Evolutionary conservation across 2,329 filamentous ascomycete genomes (phyloP).

Genomic region (Trichoderma endophyticum): DNA sequence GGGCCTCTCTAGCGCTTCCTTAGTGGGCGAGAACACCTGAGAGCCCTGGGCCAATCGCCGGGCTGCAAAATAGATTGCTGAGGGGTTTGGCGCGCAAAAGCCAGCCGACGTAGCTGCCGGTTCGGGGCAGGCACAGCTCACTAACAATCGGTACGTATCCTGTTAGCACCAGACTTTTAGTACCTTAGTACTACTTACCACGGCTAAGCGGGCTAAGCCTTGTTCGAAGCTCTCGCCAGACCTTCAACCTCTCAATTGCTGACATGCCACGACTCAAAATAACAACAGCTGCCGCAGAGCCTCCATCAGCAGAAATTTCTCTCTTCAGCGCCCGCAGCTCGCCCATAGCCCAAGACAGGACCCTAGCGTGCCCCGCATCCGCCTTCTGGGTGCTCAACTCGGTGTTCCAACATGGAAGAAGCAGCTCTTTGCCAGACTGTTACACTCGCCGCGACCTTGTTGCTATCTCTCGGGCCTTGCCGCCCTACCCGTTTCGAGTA

Average conservation of each 20-base stretch:
- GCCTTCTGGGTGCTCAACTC: neutral
- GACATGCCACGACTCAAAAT: neutral
- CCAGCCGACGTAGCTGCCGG: neutral
- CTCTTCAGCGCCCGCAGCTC: conserved; percentile 5
- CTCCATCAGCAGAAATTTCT: neutral
- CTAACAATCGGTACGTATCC: neutral
- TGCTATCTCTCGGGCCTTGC: neutral
- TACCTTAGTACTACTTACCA: no score
- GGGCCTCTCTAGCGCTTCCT: neutral
- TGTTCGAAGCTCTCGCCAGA: conserved; percentile 2
- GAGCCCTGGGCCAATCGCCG: conserved; percentile 1
- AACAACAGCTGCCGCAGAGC: neutral
- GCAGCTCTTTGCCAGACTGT: neutral
- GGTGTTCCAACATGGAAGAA: neutral
- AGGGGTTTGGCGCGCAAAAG: conserved; percentile 2
- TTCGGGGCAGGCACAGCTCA: neutral
- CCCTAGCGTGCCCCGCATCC: neutral
- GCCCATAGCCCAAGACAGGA: neutral
- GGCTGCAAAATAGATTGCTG: conserved; percentile 10
- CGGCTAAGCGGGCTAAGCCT: neutral
- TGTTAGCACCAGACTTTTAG: neutral
- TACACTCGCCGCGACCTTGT: neutral
- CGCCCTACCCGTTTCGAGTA: neutral
- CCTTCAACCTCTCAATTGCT: neutral
- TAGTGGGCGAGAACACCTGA: neutral